Evolutionary conservation across 2,329 filamentous ascomycete genomes (phyloP).

Genomic region (Cytospora chrysosperma): DNA sequence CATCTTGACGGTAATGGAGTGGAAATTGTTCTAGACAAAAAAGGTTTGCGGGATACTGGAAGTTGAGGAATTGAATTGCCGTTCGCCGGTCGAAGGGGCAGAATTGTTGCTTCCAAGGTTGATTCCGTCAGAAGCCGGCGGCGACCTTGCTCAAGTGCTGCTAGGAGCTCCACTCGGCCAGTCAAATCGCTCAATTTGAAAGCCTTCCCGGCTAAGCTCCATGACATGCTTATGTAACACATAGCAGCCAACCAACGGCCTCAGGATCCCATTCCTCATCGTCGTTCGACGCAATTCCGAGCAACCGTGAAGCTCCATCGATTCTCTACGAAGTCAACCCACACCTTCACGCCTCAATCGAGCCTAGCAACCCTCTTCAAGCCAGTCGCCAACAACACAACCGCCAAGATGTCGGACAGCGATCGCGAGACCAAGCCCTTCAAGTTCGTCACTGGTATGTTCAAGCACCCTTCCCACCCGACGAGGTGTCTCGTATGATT

Average conservation of each 20-base stretch:
- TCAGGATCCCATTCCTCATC: slow-evolving; percentile 22
- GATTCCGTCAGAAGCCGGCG: slow-evolving; percentile 21
- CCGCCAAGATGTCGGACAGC: slow-evolving; percentile 84
- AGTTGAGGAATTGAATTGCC: slow-evolving; percentile 23
- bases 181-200: slow-evolving; percentile 23
- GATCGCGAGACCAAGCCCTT: slow-evolving; percentile 95
- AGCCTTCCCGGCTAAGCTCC: slow-evolving; percentile 3
- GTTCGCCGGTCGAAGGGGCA: slow-evolving; percentile 19
- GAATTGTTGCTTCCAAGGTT: slow-evolving; percentile 10
- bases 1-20: slow-evolving; percentile 50
- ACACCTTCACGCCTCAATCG: slow-evolving; percentile 31
- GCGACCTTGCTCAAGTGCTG: slow-evolving; percentile 10
- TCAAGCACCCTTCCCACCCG: slow-evolving; percentile 32
- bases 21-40: slow-evolving; percentile 30
- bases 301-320: slow-evolving; percentile 28
- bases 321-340: slow-evolving; percentile 24
- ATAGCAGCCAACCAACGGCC: slow-evolving; percentile 11
- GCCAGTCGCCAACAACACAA: slow-evolving; percentile 34
- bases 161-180: slow-evolving; percentile 22
- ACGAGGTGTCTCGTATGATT: slow-evolving; percentile 28
- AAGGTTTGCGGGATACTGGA: slow-evolving; percentile 20
- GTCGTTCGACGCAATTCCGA: slow-evolving; percentile 25
- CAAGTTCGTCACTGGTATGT: slow-evolving; percentile 99
- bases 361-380: slow-evolving; percentile 34
- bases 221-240: slow-evolving; percentile 15